Evolutionary conservation across 139 green algal genomes (phyloP), one percentile per base, ranked within the genome.

Genomic region (Bryopsis sp.): DNA sequence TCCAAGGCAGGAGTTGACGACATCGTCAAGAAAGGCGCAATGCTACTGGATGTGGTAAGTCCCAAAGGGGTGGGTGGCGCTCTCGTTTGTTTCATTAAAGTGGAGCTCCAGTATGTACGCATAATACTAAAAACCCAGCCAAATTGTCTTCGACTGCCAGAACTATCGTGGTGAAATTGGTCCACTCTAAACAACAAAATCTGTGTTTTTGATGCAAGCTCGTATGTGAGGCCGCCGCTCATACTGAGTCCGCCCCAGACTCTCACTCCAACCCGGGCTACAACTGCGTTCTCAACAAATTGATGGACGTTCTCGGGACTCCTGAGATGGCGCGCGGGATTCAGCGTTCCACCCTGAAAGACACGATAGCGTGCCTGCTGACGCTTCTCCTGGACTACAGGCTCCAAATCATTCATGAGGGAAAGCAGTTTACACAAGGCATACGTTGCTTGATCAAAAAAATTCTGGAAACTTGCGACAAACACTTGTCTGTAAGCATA

Each of bases 201-300:
- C n/a, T n/a, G n/a, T n/a, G n/a, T n/a, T n/a, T n/a, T n/a, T n/a
- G n/a, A n/a, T n/a, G n/a, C n/a, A n/a, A 82, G 75, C 70, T 79
- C 34, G 77, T 86, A 34, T n/a, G 58, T 2, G 47, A 71, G 19
- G 81, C 74, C 19, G 59, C 72, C 1, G 57, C 65, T 26, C 43
- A 54, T 11, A 11, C 19, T 19, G 19, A 26, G 19, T 11, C 32
- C 3, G 58, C 11, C 8, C 5, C 11, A n/a, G 37, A 8, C 15
- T n/a, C 35, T 33, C 70, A 70, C 22, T 70, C 47, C 24, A 63
- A 35, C 38, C 70, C 83, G 11, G 76, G 74, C 2, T 92, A 84
- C 78, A 97, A 96, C 78, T 98, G 97, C 75, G 79, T 81, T 2
- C 80, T 97, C 3, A 98, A 97, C 79, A 82, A 86, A 29, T 79